Conservation (phyloP, 164 flowering plant genomes). For the Litsea cubeba region DNA sequence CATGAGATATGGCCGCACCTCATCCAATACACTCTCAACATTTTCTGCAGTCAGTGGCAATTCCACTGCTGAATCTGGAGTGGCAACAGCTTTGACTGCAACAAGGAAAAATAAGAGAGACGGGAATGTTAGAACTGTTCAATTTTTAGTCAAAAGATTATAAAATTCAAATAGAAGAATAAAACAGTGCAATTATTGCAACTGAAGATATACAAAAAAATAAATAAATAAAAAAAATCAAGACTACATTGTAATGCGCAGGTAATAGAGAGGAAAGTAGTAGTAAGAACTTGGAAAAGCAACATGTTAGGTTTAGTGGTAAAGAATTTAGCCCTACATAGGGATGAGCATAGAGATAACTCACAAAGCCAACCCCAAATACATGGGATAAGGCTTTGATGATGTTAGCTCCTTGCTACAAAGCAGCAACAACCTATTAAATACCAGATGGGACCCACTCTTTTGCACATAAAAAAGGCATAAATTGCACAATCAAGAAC, state of each 20-base stretch:
- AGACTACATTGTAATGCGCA: neutral
- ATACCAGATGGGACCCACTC: too few relatives aligned
- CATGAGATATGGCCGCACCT: conserved; percentile 89
- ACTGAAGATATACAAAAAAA: neutral
- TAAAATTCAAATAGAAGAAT: neutral
- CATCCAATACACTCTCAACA: conserved; percentile 84
- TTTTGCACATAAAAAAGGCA: too few relatives aligned
- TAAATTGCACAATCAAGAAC: too few relatives aligned
- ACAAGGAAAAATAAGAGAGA: conserved; percentile 11
- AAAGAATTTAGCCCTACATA: too few relatives aligned
- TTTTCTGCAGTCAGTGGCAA: conserved; percentile 90
- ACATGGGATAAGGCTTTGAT: too few relatives aligned
- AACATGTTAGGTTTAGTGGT: too few relatives aligned
- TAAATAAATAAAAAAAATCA: neutral
- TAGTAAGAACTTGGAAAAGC: too few relatives aligned
- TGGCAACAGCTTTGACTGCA: conserved; percentile 80
- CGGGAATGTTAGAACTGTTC: neutral
- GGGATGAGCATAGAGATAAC: too few relatives aligned
- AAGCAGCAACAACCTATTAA: too few relatives aligned
- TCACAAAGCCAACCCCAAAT: too few relatives aligned
- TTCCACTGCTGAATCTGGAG: conserved; percentile 69
- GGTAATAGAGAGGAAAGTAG: too few relatives aligned
- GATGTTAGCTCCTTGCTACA: too few relatives aligned
- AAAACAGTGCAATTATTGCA: neutral
- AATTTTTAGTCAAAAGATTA: neutral